These are phyloP conservation scores for Alternaria triticina DNA, from an alignment of 2,329 filamentous ascomycete species.

Conservation along the genomic window DNA sequence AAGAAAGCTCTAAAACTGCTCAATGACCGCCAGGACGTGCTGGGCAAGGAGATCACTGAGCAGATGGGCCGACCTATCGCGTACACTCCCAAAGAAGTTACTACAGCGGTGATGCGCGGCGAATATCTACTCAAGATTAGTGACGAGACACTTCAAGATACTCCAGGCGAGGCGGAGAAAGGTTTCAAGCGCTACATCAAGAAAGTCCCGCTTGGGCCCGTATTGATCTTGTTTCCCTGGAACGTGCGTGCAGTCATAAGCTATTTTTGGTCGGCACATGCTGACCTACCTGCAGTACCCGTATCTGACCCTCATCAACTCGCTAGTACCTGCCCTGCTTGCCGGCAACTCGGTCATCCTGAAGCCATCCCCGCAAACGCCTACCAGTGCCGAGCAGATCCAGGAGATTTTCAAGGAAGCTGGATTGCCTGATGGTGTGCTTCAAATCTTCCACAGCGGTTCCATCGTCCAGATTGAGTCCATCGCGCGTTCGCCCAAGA, in stretches of 20 bases:
- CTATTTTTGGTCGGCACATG: constrained; percentile 9
- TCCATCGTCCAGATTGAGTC: constrained; percentile 77
- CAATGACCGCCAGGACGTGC: constrained; percentile 73
- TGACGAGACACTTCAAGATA: constrained; percentile 77
- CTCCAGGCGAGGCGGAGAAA: constrained; percentile 80
- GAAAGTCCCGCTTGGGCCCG: constrained; percentile 85
- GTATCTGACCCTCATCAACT: constrained; percentile 92
- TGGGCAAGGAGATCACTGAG: constrained; percentile 84
- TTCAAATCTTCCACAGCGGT: constrained; percentile 92
- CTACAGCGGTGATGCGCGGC: constrained; percentile 82
- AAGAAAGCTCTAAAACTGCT: constrained; percentile 78
- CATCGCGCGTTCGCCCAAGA: constrained; percentile 76
- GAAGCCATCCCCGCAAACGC: constrained; percentile 94
- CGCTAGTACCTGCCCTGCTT: constrained; percentile 87
- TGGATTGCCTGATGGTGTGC: constrained; percentile 80
- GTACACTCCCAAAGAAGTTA: constrained; percentile 82
- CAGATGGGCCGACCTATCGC: constrained; percentile 96
- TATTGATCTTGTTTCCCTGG: constrained; percentile 92
- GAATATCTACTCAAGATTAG: constrained; percentile 87
- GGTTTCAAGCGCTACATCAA: constrained; percentile 91
- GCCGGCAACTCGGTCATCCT: constrained; percentile 90
- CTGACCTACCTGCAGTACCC: constrained; percentile 71
- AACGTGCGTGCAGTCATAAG: constrained; percentile 70
- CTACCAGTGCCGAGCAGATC: constrained; percentile 87
- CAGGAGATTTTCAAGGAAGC: constrained; percentile 77